phyloP scores from a whole-genome alignment of 2,329 filamentous ascomycete species.

The Colletotrichum orchidophilum region DNA sequence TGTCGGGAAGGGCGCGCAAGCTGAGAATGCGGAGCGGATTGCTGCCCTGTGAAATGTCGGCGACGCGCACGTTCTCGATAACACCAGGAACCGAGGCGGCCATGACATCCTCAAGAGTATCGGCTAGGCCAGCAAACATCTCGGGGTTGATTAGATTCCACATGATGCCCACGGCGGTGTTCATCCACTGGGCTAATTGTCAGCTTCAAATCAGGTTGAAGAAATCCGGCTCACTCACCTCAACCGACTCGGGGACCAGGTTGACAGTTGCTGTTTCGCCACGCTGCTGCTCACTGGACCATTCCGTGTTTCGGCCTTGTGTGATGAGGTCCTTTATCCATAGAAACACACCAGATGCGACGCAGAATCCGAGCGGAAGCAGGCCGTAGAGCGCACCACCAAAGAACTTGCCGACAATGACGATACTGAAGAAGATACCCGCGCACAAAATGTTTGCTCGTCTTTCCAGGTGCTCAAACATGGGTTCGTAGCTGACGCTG shows the following conservation, averaged over 20 bases:
- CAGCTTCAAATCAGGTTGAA: conserved; percentile 30
- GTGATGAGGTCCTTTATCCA: conserved; percentile 90
- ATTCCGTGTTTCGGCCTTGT: conserved; percentile 85
- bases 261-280: conserved; percentile 89
- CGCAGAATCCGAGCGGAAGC: conserved; percentile 75
- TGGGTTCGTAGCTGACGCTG: conserved; percentile 87
- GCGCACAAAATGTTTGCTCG: conserved; percentile 76
- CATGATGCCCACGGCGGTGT: conserved; percentile 82
- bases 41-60: conserved; percentile 92
- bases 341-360: conserved; percentile 82
- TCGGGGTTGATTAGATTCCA: conserved; percentile 96
- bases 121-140: conserved; percentile 92
- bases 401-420: conserved; percentile 81
- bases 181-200: conserved; percentile 76
- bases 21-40: conserved; percentile 91
- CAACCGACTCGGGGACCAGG: conserved; percentile 89
- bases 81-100: conserved; percentile 90
- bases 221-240: conserved; percentile 45
- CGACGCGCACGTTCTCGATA: conserved; percentile 94
- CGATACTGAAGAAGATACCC: conserved; percentile 76
- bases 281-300: conserved; percentile 85
- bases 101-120: conserved; percentile 89
- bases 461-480: conserved; percentile 80
- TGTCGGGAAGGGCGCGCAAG: conserved; percentile 84
- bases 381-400: conserved; percentile 82